phyloP scores from a whole-genome alignment of 2,329 filamentous ascomycete species.

The Furcasterigmium furcatum region DNA sequence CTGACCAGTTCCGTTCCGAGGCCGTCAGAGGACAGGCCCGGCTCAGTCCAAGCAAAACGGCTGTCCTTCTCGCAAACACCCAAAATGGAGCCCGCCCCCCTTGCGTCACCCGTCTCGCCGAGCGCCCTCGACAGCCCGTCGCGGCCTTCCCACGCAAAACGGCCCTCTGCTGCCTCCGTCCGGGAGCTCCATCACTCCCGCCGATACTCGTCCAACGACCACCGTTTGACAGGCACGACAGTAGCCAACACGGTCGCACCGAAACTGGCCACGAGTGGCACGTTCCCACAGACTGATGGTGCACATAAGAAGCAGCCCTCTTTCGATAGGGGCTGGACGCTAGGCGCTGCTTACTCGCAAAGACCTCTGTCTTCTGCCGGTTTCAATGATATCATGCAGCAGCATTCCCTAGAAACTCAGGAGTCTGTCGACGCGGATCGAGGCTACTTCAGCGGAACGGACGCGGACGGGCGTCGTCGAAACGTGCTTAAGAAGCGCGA shows the following conservation, averaged over 20 bases:
- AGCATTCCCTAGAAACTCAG: slow-evolving; percentile 31
- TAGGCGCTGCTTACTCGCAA: slow-evolving; percentile 43
- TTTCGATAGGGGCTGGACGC: slow-evolving; percentile 68
- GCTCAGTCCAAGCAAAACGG: slow-evolving; percentile 44
- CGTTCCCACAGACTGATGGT: slow-evolving; percentile 34
- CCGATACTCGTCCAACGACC: slow-evolving; percentile 84
- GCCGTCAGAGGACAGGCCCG: slow-evolving; percentile 38
- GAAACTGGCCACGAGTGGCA: slow-evolving; percentile 39
- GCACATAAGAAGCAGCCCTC: slow-evolving; percentile 64
- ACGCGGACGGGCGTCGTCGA: slow-evolving; percentile 71
- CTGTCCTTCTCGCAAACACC: slow-evolving; percentile 49
- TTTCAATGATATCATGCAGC: slow-evolving; percentile 38
- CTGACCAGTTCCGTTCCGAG: slow-evolving; percentile 45
- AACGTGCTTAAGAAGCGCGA: slow-evolving; percentile 81
- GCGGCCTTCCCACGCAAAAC: slow-evolving; percentile 47
- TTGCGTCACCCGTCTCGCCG: slow-evolving; percentile 36
- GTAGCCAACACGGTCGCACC: slow-evolving; percentile 29
- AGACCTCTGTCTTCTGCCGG: slow-evolving; percentile 53
- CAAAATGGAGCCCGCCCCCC: slow-evolving; percentile 41
- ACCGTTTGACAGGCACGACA: slow-evolving; percentile 40
- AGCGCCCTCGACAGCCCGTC: slow-evolving; percentile 40
- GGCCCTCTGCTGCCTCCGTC: slow-evolving; percentile 78
- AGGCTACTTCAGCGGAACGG: slow-evolving; percentile 90
- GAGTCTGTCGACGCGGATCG: slow-evolving; percentile 69
- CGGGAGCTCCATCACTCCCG: slow-evolving; percentile 80